Evolutionary conservation across 805 yeast species (phyloP).

Genomic region (Brettanomyces naardenensis): DNA sequence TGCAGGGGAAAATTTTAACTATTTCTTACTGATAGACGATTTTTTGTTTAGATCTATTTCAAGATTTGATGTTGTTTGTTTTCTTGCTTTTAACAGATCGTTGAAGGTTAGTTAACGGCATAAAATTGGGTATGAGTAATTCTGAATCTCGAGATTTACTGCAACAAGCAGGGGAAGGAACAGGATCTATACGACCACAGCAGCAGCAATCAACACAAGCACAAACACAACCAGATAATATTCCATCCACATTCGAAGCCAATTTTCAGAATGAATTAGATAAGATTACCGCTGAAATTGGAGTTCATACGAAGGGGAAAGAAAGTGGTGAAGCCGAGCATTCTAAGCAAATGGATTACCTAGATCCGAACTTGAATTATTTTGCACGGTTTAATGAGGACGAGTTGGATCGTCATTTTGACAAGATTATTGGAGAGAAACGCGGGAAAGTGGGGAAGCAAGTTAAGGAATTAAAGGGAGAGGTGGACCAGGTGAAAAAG

Average conservation of each 20-base stretch:
- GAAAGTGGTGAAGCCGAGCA: neutral
- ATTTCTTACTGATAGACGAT: too few species aligned
- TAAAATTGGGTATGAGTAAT: too few species aligned
- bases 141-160: too few species aligned
- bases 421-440: slow-evolving; percentile 17
- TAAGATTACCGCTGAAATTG: slow-evolving; percentile 9
- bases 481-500: neutral
- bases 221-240: neutral
- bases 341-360: slow-evolving; percentile 12
- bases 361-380: slow-evolving; percentile 18
- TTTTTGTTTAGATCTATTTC: too few species aligned
- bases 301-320: neutral
- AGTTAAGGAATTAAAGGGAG: neutral
- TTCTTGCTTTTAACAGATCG: too few species aligned
- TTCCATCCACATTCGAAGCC: slow-evolving; percentile 3
- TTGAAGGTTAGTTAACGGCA: too few species aligned
- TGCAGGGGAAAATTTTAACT: too few species aligned
- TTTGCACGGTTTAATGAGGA: slow-evolving; percentile 22
- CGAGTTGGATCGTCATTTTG: slow-evolving; percentile 22
- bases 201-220: neutral
- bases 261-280: slow-evolving; percentile 9
- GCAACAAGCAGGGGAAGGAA: neutral
- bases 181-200: too few species aligned
- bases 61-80: too few species aligned
- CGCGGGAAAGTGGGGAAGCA: neutral